phyloP scores from a whole-genome alignment of 331 rosid species.

The Dryas integrifolia region DNA sequence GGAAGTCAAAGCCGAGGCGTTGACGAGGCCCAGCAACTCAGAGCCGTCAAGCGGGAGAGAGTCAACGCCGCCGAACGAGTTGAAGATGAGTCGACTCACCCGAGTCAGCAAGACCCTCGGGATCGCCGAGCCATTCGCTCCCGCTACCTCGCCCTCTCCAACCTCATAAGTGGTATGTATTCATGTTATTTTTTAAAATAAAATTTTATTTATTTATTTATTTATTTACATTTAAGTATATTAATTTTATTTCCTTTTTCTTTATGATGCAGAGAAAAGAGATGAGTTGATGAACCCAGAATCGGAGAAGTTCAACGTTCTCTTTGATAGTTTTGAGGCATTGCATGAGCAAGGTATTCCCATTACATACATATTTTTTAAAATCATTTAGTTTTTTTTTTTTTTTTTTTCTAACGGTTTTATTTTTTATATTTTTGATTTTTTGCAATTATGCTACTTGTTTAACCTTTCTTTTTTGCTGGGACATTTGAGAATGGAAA shows the following conservation, averaged over 20 bases:
- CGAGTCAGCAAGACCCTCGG: slow-evolving; percentile 31
- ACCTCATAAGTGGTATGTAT: slow-evolving; percentile 49
- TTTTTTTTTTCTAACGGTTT: background rate
- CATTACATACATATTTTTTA: background rate
- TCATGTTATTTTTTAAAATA: background rate
- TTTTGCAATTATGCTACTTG: background rate
- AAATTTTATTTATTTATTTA: background rate
- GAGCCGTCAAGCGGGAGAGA: slow-evolving; percentile 38
- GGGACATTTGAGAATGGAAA: background rate
- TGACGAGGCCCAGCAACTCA: slow-evolving; percentile 18
- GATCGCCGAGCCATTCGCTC: slow-evolving; percentile 69
- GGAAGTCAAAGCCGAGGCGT: background rate
- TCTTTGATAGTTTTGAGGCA: slow-evolving; percentile 50
- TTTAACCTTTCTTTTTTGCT: background rate
- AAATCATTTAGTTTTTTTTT: background rate
- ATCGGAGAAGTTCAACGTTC: slow-evolving; percentile 43
- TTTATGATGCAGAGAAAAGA: slow-evolving; percentile 45
- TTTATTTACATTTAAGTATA: background rate
- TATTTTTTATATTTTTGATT: background rate
- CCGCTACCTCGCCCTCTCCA: slow-evolving; percentile 47
- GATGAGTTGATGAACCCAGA: slow-evolving; percentile 51
- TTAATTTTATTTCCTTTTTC: background rate
- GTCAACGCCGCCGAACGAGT: slow-evolving; percentile 8
- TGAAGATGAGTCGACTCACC: slow-evolving; percentile 21
- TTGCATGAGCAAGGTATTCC: slow-evolving; percentile 57